Evolutionary conservation across 1,139 yeast species (phyloP), one percentile per base, ranked within the genome.

Genomic region (Saccharomyces hybrid): DNA sequence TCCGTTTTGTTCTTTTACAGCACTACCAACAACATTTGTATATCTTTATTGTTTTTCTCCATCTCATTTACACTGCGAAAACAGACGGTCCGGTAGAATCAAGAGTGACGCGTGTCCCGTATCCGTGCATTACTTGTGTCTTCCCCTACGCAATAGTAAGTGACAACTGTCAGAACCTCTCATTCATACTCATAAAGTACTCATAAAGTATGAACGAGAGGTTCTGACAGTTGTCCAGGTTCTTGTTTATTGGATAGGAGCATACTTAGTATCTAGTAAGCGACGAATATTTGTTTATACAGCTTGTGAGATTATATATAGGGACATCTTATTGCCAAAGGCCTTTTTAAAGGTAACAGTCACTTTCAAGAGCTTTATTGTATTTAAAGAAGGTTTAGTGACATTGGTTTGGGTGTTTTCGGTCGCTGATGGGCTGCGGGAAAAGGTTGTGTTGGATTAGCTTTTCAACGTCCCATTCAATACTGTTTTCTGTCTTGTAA

Each of bases 401-500:
- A 73, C 95, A 87, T 71, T 83, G 91, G 73, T 82, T 80, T 57
- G 87, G 85, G 70, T 76, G 86, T 64, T 76, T 72, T 70, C 96
- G 80, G 61, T 75, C 79, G 57, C 73, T 70, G 55, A 88, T 71
- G 31, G 97, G 97, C 65, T 77, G 84, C 52, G 98, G 98, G 79
- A 91, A 85, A 53, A 89, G 67, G 26, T 82, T 86, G 55, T 76
- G 68, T 41, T 72, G 73, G 23, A 79, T 73, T 63, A 90, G 79
- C 58, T 76, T 75, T 57, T 76, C 74, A 71, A 87, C 76, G 72
- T 88, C 96, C 98, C 98, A 93, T 69, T 91, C 98, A 52, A 85
- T 70, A 16, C 95, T 81, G 63, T 73, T 71, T 69, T 93, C 98
- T 34, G 96, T 86, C 76, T 90, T 91, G 83, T 86, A 90, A 70